Evolutionary conservation across 2,329 filamentous ascomycete genomes (phyloP).

Genomic region (Fusarium praegraminearum): DNA sequence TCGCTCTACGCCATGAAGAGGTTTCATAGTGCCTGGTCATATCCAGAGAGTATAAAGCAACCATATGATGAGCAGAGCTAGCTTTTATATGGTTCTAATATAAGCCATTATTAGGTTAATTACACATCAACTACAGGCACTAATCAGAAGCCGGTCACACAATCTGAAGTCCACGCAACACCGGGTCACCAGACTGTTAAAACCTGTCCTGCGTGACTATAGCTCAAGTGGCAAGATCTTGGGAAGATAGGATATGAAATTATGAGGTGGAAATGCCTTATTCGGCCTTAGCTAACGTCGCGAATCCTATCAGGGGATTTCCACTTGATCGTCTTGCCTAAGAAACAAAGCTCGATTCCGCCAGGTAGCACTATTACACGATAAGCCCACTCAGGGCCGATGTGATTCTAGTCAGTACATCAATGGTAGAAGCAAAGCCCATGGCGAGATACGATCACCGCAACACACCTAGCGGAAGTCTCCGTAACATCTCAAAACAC

Average conservation of each 20-base stretch:
- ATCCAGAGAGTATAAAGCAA: neutral
- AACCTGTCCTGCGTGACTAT: too few relatives aligned
- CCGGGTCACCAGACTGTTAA: neutral
- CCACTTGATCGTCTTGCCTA: too few relatives aligned
- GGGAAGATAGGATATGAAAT: too few relatives aligned
- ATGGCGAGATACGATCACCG: neutral
- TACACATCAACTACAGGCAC: neutral
- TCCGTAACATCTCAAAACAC: neutral
- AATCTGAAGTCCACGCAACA: neutral
- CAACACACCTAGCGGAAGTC: too few relatives aligned
- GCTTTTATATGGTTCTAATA: neutral
- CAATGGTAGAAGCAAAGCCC: neutral
- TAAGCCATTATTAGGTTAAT: neutral
- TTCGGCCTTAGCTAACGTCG: too few relatives aligned
- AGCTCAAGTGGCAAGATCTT: too few relatives aligned
- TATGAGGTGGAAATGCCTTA: too few relatives aligned
- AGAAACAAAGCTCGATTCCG: too few relatives aligned
- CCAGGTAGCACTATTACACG: neutral
- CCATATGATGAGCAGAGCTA: neutral
- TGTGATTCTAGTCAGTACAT: neutral
- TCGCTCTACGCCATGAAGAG: neutral
- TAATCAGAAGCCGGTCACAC: neutral
- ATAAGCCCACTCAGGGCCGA: neutral
- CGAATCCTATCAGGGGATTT: too few relatives aligned
- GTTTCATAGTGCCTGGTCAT: neutral